Evolutionary conservation across 2,329 filamentous ascomycete species (phyloP).

Genomic region (Neopestalotiopsis sp.): DNA sequence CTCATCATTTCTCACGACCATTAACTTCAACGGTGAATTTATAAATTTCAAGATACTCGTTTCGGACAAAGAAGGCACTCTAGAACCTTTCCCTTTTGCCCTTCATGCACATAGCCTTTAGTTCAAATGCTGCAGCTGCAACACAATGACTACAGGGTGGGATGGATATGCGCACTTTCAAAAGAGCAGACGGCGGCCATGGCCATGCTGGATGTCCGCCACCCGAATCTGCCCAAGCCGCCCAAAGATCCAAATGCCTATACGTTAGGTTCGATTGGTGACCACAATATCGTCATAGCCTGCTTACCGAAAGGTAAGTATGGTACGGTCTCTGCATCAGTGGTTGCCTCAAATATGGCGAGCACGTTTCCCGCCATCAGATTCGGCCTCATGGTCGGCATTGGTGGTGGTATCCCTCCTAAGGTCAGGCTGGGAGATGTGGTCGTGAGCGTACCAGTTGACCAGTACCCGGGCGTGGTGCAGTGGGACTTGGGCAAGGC

Average conservation of each 20-base stretch:
- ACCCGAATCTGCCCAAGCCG: background rate
- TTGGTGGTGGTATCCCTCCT: background rate
- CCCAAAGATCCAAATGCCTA: conserved; percentile 10
- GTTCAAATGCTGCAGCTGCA: background rate
- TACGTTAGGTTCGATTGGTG: background rate
- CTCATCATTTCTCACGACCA: too few species aligned
- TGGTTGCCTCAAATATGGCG: background rate
- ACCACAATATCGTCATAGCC: conserved; percentile 16
- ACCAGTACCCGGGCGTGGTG: conserved; percentile 27
- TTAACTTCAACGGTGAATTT: too few species aligned
- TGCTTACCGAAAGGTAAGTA: background rate
- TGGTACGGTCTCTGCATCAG: conserved; percentile 3
- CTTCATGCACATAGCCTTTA: background rate
- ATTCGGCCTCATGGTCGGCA: conserved; percentile 7
- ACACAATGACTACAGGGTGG: conserved; percentile 27
- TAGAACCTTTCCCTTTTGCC: too few species aligned
- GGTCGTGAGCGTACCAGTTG: conserved; percentile 28
- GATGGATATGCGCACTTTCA: conserved; percentile 28
- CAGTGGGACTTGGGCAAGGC: conserved; percentile 32
- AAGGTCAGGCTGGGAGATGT: conserved; percentile 31
- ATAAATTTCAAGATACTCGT: too few species aligned
- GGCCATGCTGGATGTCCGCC: conserved; percentile 24
- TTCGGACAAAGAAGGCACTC: too few species aligned
- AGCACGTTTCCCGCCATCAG: background rate
- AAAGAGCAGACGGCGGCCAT: conserved; percentile 28